Base-by-base conservation (phyloP, 2,329 filamentous ascomycete genomes). In the Curvularia hawaiiensis region DNA sequence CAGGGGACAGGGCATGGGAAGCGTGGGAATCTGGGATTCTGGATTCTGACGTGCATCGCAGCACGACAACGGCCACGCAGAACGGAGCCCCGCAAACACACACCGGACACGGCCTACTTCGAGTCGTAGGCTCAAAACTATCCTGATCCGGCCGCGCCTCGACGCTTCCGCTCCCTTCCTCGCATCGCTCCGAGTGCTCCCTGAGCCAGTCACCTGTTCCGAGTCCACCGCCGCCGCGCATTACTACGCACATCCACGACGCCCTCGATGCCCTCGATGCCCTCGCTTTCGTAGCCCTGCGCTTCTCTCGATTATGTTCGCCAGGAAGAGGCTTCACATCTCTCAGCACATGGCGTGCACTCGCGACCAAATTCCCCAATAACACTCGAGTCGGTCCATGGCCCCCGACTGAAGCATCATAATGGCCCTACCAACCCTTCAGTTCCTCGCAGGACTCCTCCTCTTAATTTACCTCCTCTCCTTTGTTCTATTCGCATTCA, bases 401-500 rank as follows among this genome's bases (percentile, higher is more conserved):
- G 67, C 55, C 54, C 50, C 59, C 47, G 61, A 58, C 54, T 69
- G 62, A 72, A 52, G 62, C 48, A 65, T 60, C 44, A 67, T 54
- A 64, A 82, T 82, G 80, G 77, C 76, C 50, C 70, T 81, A 54
- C 80, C 80, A 30, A 77, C 78, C 31, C 65, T 78, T 44, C 80
- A 94, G 66, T 97, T 97, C 75, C 80, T 97, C 64, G 86, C 96
- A 71, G 94, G 94, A 75, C 83, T 96, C 67, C 71, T 93, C 74
- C 87, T 98, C 68, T 84, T 98, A 63, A 81, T 91, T 61, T 99
- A 98, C 80, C 85, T 99, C 44, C 90, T 88, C 61, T 92, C 94
- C 61, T 99, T 99, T 74, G 88, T 99, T 59, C 77, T 97, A 58
- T 97, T 99, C 77, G 95, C 95, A 70, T 85, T 98, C 67, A 80